phyloP scores from a whole-genome alignment of 73 alveolate genomes.

The Blepharisma stoltei region DNA sequence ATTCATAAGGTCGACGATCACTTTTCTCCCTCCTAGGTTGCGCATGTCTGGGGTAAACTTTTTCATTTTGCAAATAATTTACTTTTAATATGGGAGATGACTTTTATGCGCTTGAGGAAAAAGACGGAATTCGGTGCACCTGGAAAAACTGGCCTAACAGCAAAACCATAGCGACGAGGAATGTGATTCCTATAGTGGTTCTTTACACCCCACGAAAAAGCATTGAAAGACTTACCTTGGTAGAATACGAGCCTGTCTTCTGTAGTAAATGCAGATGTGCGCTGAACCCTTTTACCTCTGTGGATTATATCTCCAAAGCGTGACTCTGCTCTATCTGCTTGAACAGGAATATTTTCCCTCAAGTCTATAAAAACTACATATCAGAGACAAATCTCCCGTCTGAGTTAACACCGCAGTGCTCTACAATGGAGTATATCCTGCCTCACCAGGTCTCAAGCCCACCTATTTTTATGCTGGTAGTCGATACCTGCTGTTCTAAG shows the following conservation, averaged over 20 bases:
- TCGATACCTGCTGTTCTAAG: constrained; percentile 92
- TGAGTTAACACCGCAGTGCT: constrained; percentile 79
- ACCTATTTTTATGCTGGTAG: constrained; percentile 89
- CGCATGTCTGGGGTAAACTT: constrained; percentile 6
- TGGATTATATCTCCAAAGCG: constrained; percentile 94
- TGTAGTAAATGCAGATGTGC: constrained; percentile 92
- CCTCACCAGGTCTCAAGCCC: constrained; percentile 69
- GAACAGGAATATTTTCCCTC: constrained; percentile 93
- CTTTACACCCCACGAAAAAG: constrained; percentile 88
- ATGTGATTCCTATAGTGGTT: constrained; percentile 96
- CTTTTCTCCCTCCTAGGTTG: constrained; percentile 20
- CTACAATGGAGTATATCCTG: constrained; percentile 92
- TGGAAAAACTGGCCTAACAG: constrained; percentile 94
- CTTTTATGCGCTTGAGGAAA: constrained; percentile 55
- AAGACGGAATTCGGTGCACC: constrained; percentile 90
- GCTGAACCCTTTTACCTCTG: constrained; percentile 91
- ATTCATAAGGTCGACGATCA: not conserved
- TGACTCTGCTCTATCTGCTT: constrained; percentile 98
- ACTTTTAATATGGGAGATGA: no score
- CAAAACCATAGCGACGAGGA: constrained; percentile 81
- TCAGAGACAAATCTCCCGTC: constrained; percentile 92
- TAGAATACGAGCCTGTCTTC: constrained; percentile 96
- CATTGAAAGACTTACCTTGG: constrained; percentile 88
- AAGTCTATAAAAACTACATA: constrained; percentile 92
- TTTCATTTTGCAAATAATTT: not conserved